Percentiles rank a stretch among this genome's conserved stretches.
These are phyloP conservation scores for Ophiosphaerella korrae DNA, from an alignment of 2,329 filamentous ascomycete species.

Conservation along the genomic window DNA sequence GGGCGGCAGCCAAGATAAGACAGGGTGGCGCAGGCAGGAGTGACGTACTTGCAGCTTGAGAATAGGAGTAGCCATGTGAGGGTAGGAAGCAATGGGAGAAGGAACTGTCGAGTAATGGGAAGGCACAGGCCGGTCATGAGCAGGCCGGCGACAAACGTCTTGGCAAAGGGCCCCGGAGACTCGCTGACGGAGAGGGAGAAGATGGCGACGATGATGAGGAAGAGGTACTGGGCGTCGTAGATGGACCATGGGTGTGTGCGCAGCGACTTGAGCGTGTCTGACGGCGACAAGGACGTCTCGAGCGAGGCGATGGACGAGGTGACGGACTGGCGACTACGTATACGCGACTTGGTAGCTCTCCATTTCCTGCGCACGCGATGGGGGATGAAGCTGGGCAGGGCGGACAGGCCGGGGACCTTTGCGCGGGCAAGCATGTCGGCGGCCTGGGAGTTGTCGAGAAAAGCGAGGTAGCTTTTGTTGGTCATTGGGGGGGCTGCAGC, in stretches of 20 bases:
- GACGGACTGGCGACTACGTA: slow-evolving; percentile 69
- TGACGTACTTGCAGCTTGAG: slow-evolving; percentile 85
- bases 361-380: slow-evolving; percentile 70
- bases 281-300: slow-evolving; percentile 80
- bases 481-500: slow-evolving; percentile 28
- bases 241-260: slow-evolving; percentile 79
- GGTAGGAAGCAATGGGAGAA: slow-evolving; percentile 83
- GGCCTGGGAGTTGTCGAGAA: slow-evolving; percentile 35
- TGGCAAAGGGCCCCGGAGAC: slow-evolving; percentile 74
- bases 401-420: slow-evolving; percentile 55
- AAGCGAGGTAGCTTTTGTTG: slow-evolving; percentile 43
- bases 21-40: slow-evolving; percentile 5
- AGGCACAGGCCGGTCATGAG: slow-evolving; percentile 74
- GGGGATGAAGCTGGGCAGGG: slow-evolving; percentile 61
- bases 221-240: slow-evolving; percentile 83
- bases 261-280: slow-evolving; percentile 76
- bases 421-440: slow-evolving; percentile 49
- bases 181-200: slow-evolving; percentile 86
- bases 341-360: slow-evolving; percentile 64
- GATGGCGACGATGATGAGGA: slow-evolving; percentile 74
- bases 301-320: slow-evolving; percentile 76
- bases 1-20: neutral
- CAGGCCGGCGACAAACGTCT: slow-evolving; percentile 71
- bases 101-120: slow-evolving; percentile 87
- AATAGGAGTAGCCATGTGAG: slow-evolving; percentile 89